phyloP scores from a whole-genome alignment of 306 rosid species.

The Quercus cerris region DNA sequence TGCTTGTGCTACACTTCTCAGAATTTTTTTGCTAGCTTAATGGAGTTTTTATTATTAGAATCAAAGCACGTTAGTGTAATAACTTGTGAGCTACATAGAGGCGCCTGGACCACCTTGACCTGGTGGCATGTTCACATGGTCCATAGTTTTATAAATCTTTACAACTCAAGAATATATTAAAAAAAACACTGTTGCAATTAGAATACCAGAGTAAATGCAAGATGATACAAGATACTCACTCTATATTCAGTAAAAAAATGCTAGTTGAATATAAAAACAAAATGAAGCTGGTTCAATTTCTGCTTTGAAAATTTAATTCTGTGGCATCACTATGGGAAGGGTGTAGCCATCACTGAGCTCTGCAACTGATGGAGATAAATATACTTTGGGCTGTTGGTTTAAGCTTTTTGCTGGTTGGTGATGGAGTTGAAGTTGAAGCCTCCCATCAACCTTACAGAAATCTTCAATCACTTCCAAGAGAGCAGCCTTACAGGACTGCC shows the following conservation, averaged over 20 bases:
- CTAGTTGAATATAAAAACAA: background rate
- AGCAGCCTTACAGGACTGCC: slow-evolving; percentile 45
- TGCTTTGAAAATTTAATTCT: background rate
- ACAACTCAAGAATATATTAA: background rate
- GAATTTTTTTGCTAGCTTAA: no score
- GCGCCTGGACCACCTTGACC: no score
- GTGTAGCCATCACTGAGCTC: background rate
- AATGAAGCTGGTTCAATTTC: background rate
- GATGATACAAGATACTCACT: background rate
- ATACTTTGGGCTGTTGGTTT: background rate
- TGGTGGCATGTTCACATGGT: no score
- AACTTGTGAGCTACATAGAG: no score
- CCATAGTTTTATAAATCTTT: no score
- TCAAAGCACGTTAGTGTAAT: no score
- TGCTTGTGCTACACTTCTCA: no score
- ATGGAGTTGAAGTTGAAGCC: slow-evolving; percentile 23
- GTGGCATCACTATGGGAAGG: no score
- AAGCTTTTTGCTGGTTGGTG: slow-evolving; percentile 5
- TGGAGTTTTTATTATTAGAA: no score
- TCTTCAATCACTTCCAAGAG: slow-evolving; percentile 6
- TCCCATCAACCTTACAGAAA: background rate
- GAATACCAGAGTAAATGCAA: background rate
- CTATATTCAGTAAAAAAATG: background rate
- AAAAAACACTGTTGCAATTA: background rate
- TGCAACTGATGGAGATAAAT: background rate